Percentiles rank a stretch among this genome's conserved stretches.
phyloP scores from a whole-genome alignment of 331 rosid species.

The Pyracantha coccinea region DNA sequence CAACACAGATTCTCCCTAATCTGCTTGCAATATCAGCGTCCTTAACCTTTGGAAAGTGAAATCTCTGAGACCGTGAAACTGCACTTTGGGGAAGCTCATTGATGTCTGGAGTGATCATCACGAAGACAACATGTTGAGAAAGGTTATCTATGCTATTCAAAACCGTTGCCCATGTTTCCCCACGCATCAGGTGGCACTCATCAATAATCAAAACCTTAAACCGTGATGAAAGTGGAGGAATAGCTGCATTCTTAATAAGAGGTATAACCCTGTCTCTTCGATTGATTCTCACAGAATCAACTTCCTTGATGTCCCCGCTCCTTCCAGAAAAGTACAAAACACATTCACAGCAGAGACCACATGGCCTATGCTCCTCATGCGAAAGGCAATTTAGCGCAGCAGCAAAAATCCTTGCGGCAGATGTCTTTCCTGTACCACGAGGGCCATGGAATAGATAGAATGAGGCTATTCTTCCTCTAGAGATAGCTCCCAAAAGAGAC shows the following conservation, averaged over 20 bases:
- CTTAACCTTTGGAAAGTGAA: conserved; percentile 71
- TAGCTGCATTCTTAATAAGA: conserved; percentile 52
- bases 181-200: conserved; percentile 67
- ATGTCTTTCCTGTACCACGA: conserved; percentile 85
- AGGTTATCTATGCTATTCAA: conserved; percentile 53
- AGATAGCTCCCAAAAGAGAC: conserved; percentile 79
- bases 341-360: conserved; percentile 75
- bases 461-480: conserved; percentile 53
- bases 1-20: conserved; percentile 46
- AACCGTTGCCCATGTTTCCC: conserved; percentile 65
- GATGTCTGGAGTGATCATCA: conserved; percentile 77
- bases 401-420: conserved; percentile 76
- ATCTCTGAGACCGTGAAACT: conserved; percentile 62
- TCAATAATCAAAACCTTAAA: conserved; percentile 80
- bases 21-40: conserved; percentile 63
- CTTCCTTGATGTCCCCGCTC: conserved; percentile 69
- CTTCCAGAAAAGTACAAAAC: conserved; percentile 59
- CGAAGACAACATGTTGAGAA: conserved; percentile 58
- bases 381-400: conserved; percentile 86
- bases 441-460: conserved; percentile 83
- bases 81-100: conserved; percentile 62
- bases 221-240: conserved; percentile 45
- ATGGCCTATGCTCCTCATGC: conserved; percentile 51
- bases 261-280: conserved; percentile 50
- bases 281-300: conserved; percentile 66